A percentile compares a stretch with the other conserved stretches of the same genome.
phyloP scores from a whole-genome alignment of 352 stramenopile genomes.

The Thraustochytrium sp. region DNA sequence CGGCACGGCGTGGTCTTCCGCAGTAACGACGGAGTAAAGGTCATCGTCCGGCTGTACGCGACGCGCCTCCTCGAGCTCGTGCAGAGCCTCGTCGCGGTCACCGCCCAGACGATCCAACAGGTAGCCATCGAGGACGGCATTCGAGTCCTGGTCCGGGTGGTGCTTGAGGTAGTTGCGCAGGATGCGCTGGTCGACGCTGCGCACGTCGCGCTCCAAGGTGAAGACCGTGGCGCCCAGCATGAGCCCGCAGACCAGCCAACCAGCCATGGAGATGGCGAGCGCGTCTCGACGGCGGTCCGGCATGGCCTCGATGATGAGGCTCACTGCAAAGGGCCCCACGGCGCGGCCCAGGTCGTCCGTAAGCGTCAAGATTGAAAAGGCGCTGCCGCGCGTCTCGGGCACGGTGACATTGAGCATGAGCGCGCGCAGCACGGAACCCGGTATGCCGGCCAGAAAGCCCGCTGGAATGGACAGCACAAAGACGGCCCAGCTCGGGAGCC shows the following conservation, averaged over 20 bases:
- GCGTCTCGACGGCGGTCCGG: not conserved
- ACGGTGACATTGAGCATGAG: conserved; percentile 30
- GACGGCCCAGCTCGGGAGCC: not conserved
- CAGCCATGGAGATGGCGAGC: not conserved
- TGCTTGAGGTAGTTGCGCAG: not conserved
- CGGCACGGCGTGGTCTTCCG: not conserved
- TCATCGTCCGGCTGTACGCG: not conserved
- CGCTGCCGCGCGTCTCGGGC: conserved; percentile 36
- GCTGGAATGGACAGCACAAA: not conserved
- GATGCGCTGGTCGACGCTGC: not conserved
- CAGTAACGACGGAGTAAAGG: not conserved
- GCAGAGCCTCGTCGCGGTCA: not conserved
- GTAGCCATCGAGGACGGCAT: not conserved
- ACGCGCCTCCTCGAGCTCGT: not conserved
- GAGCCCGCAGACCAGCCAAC: not conserved
- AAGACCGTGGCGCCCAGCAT: not conserved
- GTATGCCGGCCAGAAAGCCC: conserved; percentile 7
- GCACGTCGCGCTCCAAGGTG: not conserved
- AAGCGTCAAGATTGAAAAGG: conserved; percentile 35
- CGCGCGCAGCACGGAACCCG: not conserved
- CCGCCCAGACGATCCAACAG: not conserved
- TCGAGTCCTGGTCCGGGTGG: not conserved
- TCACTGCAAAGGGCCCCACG: conserved; percentile 2
- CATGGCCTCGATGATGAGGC: conserved; percentile 7
- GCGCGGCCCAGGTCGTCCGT: conserved; percentile 38